Percentiles rank a stretch among this genome's conserved stretches.
These are phyloP conservation scores for Saccharomycopsis phalli DNA, from an alignment of 1,139 yeast genomes.

Conservation along the genomic window DNA sequence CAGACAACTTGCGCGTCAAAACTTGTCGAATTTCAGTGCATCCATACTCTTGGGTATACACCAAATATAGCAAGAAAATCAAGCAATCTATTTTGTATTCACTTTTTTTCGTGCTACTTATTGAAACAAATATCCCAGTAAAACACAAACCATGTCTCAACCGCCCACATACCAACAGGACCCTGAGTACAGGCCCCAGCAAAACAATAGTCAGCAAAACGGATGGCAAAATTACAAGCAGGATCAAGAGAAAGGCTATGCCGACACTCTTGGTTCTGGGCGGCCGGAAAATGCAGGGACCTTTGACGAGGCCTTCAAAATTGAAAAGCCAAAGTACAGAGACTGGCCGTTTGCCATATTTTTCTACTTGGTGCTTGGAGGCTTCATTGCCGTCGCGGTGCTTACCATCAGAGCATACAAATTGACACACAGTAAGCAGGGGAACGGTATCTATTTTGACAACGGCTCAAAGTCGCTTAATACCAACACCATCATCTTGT, in stretches of 20 bases:
- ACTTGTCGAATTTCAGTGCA: too few species aligned
- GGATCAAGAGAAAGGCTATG: conserved; percentile 15
- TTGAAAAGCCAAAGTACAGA: conserved; percentile 56
- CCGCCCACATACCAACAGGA: conserved; percentile 10
- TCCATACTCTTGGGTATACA: too few species aligned
- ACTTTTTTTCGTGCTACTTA: too few species aligned
- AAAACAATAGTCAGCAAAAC: conserved; percentile 4
- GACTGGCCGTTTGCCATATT: conserved; percentile 67
- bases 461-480: conserved; percentile 29
- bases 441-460: conserved; percentile 56
- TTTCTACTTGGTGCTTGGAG: conserved; percentile 52
- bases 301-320: conserved; percentile 61
- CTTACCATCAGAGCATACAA: conserved; percentile 60
- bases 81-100: too few species aligned
- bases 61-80: too few species aligned
- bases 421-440: conserved; percentile 44
- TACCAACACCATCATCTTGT: conserved; percentile 64
- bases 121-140: too few species aligned
- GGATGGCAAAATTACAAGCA: conserved; percentile 13
- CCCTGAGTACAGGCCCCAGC: conserved; percentile 13
- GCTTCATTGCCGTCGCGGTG: conserved; percentile 65
- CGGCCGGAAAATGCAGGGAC: conserved; percentile 26
- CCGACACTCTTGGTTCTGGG: conserved; percentile 12
- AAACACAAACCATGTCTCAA: too few species aligned
- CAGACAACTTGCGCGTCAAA: too few species aligned